A percentile compares a stretch with the other conserved stretches of the same genome.
Evolutionary conservation across 2,329 filamentous ascomycete species (phyloP).

Genomic region (Sporothrix globosa): DNA sequence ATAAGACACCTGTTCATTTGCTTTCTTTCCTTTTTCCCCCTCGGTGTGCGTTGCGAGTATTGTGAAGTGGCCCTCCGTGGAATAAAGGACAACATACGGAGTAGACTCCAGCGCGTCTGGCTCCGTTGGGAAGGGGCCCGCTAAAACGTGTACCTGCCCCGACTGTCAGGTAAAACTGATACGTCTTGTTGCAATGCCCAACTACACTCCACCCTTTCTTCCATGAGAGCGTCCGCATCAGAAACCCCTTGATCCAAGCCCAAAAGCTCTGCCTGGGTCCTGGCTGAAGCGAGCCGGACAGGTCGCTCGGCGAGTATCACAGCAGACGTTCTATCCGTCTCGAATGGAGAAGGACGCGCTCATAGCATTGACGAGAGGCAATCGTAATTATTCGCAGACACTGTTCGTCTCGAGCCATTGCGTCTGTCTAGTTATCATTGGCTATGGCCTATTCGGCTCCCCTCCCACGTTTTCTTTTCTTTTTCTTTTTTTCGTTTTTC

Average conservation of each 20-base stretch:
- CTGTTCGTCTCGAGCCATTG: constrained; percentile 3
- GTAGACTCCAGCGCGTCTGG: background rate
- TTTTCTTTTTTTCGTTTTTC: background rate
- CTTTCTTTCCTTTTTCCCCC: background rate
- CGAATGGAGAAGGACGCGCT: background rate
- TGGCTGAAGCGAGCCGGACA: constrained; percentile 7
- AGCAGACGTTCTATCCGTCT: background rate
- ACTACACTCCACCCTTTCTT: constrained; percentile 9
- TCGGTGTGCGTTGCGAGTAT: background rate
- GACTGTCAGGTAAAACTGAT: constrained; percentile 4
- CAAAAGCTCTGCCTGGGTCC: background rate
- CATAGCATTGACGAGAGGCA: background rate
- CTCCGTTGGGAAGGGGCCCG: background rate
- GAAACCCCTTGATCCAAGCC: background rate
- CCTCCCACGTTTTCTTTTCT: too few species aligned
- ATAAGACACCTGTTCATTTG: background rate
- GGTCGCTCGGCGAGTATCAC: constrained; percentile 4
- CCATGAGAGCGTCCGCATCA: background rate
- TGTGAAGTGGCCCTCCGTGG: background rate
- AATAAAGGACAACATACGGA: background rate
- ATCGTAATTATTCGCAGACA: background rate
- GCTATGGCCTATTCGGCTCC: background rate
- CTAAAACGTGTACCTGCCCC: background rate
- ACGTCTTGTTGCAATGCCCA: constrained; percentile 10
- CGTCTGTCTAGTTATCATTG: background rate